Percentiles rank a stretch among this genome's conserved stretches.
These are phyloP conservation scores for Mycoemilia scoparia DNA, from an alignment of 192 early-diverging fungal genomes.

Conservation along the genomic window DNA sequence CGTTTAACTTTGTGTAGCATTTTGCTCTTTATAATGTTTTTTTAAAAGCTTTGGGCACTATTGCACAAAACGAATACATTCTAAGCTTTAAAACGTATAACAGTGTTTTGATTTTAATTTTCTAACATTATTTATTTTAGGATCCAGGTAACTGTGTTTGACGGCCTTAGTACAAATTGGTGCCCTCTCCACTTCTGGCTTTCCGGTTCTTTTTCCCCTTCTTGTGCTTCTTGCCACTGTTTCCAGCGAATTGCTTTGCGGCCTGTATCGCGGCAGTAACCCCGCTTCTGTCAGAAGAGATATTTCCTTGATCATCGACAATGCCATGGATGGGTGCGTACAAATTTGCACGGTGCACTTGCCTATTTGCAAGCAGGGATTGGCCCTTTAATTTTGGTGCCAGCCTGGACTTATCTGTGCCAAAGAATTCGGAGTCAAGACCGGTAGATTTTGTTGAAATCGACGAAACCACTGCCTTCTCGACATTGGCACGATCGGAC, in stretches of 20 bases:
- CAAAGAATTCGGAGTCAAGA: conserved; percentile 25
- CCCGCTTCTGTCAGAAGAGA: conserved; percentile 22
- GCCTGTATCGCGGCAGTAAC: conserved; percentile 38
- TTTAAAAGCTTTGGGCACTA: too few species aligned
- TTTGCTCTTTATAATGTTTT: too few species aligned
- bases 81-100: too few species aligned
- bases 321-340: conserved; percentile 11
- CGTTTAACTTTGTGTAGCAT: too few species aligned
- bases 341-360: too few species aligned
- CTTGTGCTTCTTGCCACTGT: conserved; percentile 32
- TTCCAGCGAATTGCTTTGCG: conserved; percentile 33
- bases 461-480: conserved; percentile 30
- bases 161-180: conserved; percentile 16
- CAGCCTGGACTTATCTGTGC: conserved; percentile 4
- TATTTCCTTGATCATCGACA: conserved; percentile 32
- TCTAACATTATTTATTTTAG: too few species aligned
- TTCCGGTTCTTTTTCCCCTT: conserved; percentile 65
- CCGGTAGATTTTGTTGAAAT: conserved; percentile 11
- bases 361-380: too few species aligned
- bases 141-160: too few species aligned
- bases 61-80: too few species aligned
- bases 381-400: too few species aligned
- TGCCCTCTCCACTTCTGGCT: conserved; percentile 43
- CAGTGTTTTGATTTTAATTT: too few species aligned
- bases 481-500: conserved; percentile 35